A percentile compares a stretch with the other conserved stretches of the same genome.
Conservation (phyloP, 345 rosid species). For the Clausena lansium region DNA sequence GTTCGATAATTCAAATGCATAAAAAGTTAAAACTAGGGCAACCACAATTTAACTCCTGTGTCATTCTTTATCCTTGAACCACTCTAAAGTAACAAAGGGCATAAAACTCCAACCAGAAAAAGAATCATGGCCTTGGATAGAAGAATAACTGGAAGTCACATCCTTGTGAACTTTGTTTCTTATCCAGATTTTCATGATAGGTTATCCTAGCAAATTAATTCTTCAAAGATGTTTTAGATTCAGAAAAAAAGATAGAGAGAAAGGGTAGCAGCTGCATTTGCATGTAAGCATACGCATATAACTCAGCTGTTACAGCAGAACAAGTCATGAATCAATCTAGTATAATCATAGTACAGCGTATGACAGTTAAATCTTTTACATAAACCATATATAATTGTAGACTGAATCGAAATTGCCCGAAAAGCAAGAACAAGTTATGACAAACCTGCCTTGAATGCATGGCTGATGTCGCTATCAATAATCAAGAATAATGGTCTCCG, state of each 20-base stretch:
- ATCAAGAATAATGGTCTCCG: slow-evolving; percentile 90
- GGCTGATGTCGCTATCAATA: slow-evolving; percentile 95
- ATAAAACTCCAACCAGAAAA: background rate
- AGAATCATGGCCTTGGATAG: background rate
- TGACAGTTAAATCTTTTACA: background rate
- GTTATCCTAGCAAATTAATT: background rate
- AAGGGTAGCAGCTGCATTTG: background rate
- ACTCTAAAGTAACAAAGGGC: background rate
- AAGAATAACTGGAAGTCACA: background rate
- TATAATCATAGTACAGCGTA: background rate
- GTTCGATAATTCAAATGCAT: background rate
- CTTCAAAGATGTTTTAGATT: background rate
- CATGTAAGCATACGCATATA: background rate
- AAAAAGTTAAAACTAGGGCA: background rate
- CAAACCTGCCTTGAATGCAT: slow-evolving; percentile 99
- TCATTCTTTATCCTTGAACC: background rate
- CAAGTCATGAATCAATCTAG: background rate
- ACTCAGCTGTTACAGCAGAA: background rate
- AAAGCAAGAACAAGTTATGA: slow-evolving; percentile 57
- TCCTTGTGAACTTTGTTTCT: background rate
- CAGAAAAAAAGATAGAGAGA: background rate
- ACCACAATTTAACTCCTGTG: background rate
- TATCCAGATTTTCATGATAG: background rate
- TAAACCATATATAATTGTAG: background rate
- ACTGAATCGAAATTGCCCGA: slow-evolving; percentile 11